phyloP scores from a whole-genome alignment of 768 basidiomycete species.

The Infundibulicybe gibba region DNA sequence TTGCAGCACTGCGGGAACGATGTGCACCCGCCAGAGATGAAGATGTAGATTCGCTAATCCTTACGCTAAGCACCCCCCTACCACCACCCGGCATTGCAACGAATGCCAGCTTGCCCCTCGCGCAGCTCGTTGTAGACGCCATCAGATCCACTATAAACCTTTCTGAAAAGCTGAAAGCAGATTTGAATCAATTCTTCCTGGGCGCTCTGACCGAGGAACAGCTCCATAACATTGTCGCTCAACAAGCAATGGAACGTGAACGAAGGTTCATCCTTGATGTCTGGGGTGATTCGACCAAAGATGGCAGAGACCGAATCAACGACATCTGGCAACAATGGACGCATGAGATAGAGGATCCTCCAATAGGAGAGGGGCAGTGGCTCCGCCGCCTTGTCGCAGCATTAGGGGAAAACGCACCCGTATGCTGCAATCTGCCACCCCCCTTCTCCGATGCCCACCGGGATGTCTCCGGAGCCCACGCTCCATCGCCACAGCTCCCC shows the following conservation, averaged over 20 bases:
- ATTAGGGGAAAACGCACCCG: constrained; percentile 31
- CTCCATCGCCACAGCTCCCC: constrained; percentile 34
- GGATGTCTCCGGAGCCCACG: neutral
- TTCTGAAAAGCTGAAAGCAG: constrained; percentile 63
- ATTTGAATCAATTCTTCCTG: constrained; percentile 61
- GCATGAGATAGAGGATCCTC: neutral
- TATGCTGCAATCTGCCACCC: constrained; percentile 36
- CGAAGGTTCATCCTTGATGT: constrained; percentile 47
- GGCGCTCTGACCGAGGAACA: constrained; percentile 67
- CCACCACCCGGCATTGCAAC: neutral
- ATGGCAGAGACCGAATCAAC: constrained; percentile 22
- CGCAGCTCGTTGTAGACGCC: constrained; percentile 44
- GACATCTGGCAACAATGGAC: constrained; percentile 31
- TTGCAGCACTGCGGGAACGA: constrained; percentile 49
- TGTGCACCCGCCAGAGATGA: constrained; percentile 67
- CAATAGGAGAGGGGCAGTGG: constrained; percentile 28
- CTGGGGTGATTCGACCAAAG: constrained; percentile 34
- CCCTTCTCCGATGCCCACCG: constrained; percentile 8
- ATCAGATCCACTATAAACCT: constrained; percentile 46
- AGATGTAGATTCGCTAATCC: constrained; percentile 42
- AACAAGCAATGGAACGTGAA: constrained; percentile 54
- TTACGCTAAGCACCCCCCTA: constrained; percentile 12
- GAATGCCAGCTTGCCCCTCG: constrained; percentile 23
- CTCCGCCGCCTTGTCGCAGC: constrained; percentile 43
- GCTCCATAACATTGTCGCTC: constrained; percentile 40